Evolutionary conservation across 2,329 filamentous ascomycete genomes (phyloP), one percentile per base, ranked within the genome.

Genomic region (Amylocarpus encephaloides): DNA sequence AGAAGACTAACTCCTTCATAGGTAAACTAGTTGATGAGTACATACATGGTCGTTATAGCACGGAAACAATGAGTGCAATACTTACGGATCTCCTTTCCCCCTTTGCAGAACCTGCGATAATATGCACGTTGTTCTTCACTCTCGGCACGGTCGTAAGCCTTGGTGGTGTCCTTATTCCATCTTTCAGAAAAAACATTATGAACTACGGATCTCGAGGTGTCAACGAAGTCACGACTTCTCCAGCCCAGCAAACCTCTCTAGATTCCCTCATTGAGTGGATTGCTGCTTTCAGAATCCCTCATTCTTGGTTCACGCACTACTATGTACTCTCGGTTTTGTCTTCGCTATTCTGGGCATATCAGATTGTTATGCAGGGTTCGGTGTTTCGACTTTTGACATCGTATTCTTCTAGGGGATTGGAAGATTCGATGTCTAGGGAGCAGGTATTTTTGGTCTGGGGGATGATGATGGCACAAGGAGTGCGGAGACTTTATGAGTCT

Each of bases 281-380:
- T 43, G 56, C 52, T 18, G 60, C 54, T 10, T 47, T 63, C 35
- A 56, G 63, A 72, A 85, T 96, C 33, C 90, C 92, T 18, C 93
- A 97, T 70, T 78, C 78, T 54, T 97, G 88, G 83, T 97, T 97
- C 68, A 78, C 76, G 39, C 86, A 93, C 60, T 97, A 95, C 70
- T 97, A 98, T 67, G 64, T 86, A 47, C 66, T 82, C 33, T 92
- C 88, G 3, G 70, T 90, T 4, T 64, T 72, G 1, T 82, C 80
- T 52, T 91, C 88, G 0, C 62, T 80, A 4, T 86, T 91, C 66
- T 96, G 91, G 89, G 78, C 75, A 0, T 67, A 70, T 58, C 84
- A 91, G 66, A 77, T 86, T 48, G 56, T 78, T 19, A 69, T 62
- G 22, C 67, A 71, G 52, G 86, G 86, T 1, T 54, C 63, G 1